A percentile compares a stretch with the other conserved stretches of the same genome.
Evolutionary conservation across 306 rosid species (phyloP).

Genomic region (Casuarina equisetifolia): DNA sequence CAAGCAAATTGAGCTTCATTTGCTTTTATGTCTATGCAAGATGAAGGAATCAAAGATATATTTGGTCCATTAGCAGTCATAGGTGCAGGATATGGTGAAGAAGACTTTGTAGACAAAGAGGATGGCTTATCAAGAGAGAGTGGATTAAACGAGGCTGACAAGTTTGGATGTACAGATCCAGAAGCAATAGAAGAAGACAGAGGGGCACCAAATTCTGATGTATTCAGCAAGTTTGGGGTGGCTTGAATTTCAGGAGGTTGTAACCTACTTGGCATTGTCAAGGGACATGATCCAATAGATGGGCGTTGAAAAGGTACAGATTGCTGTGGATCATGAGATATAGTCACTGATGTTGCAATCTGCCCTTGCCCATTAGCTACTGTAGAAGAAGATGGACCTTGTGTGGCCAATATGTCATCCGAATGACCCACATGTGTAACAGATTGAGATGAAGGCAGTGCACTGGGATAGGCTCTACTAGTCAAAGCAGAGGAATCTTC

Average conservation of each 20-base stretch:
- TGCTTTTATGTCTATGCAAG: slow-evolving; percentile 36
- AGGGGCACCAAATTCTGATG: slow-evolving; percentile 38
- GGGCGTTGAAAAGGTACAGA: slow-evolving; percentile 36
- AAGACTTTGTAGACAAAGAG: slow-evolving; percentile 34
- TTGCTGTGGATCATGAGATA: slow-evolving; percentile 35
- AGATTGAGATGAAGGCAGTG: slow-evolving; percentile 46
- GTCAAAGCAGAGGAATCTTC: slow-evolving; percentile 47
- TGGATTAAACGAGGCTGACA: slow-evolving; percentile 30
- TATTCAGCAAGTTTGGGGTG: slow-evolving; percentile 30
- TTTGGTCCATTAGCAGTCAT: slow-evolving; percentile 28
- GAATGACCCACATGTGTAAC: slow-evolving; percentile 27
- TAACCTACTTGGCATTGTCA: slow-evolving; percentile 29
- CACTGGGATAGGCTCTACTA: slow-evolving; percentile 35
- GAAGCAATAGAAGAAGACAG: slow-evolving; percentile 33
- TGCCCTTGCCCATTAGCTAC: slow-evolving; percentile 40
- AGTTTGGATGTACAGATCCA: slow-evolving; percentile 41
- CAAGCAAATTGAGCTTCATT: slow-evolving; percentile 34
- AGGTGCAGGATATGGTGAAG: slow-evolving; percentile 35
- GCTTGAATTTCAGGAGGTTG: slow-evolving; percentile 45
- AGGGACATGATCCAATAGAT: slow-evolving; percentile 30
- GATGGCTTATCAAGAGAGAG: slow-evolving; percentile 42
- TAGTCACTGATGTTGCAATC: slow-evolving; percentile 31
- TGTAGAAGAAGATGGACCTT: slow-evolving; percentile 38
- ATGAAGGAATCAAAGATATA: slow-evolving; percentile 32
- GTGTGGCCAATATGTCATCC: slow-evolving; percentile 34